phyloP scores from a whole-genome alignment of 495 filamentous ascomycete genomes.

The Podospora didyma region DNA sequence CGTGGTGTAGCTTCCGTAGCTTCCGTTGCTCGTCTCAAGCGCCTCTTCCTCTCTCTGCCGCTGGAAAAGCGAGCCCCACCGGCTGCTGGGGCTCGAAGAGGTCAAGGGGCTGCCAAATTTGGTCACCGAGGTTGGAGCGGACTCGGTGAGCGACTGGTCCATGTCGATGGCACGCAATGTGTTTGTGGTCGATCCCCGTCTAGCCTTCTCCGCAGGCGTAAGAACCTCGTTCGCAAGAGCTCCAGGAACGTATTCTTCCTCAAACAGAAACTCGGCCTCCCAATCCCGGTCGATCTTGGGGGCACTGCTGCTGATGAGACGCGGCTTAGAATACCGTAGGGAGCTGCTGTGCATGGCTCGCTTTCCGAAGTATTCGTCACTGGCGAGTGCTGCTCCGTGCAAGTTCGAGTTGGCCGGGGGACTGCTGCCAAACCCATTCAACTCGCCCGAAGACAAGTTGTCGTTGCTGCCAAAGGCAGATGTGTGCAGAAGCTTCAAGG shows the following conservation, averaged over 20 bases:
- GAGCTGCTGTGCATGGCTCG: slow-evolving; percentile 79
- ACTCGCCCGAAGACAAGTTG: slow-evolving; percentile 39
- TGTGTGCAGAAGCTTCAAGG: slow-evolving; percentile 75
- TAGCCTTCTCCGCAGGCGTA: slow-evolving; percentile 83
- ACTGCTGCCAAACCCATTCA: slow-evolving; percentile 52
- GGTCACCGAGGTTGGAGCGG: slow-evolving; percentile 42
- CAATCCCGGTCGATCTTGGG: slow-evolving; percentile 68
- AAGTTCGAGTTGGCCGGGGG: slow-evolving; percentile 52
- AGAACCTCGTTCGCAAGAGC: slow-evolving; percentile 80
- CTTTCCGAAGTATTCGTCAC: slow-evolving; percentile 62
- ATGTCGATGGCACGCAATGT: slow-evolving; percentile 49
- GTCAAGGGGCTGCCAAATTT: slow-evolving; percentile 76
- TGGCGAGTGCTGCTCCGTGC: slow-evolving; percentile 39
- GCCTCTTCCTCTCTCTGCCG: slow-evolving; percentile 70
- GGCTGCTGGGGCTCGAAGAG: slow-evolving; percentile 76
- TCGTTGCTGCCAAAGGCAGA: slow-evolving; percentile 70
- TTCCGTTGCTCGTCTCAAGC: slow-evolving; percentile 1
- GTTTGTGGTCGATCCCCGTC: slow-evolving; percentile 60
- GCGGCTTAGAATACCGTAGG: slow-evolving; percentile 57
- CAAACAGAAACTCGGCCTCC: slow-evolving; percentile 83
- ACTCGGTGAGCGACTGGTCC: slow-evolving; percentile 45
- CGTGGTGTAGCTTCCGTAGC: slow-evolving; percentile 8
- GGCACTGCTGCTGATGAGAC: slow-evolving; percentile 77
- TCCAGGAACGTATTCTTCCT: slow-evolving; percentile 88
- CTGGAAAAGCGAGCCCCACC: slow-evolving; percentile 82